These are phyloP conservation scores for Chenopodium berlandieri DNA, from an alignment of 148 eudicot genomes.

Conservation along the genomic window DNA sequence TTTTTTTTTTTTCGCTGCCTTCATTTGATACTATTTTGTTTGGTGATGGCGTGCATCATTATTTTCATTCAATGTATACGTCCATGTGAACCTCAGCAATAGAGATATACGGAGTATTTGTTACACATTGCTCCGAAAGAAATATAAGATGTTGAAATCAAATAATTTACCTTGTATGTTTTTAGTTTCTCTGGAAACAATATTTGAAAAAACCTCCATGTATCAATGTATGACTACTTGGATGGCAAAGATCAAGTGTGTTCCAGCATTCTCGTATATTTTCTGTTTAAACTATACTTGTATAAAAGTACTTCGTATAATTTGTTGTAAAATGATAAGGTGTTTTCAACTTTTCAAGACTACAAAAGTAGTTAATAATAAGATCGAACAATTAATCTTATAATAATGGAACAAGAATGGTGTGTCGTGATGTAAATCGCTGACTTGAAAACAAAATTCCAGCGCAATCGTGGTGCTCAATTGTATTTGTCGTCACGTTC, in stretches of 20 bases:
- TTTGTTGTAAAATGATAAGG: too few relatives aligned
- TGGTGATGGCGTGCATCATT: slow-evolving; percentile 3
- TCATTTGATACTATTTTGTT: background rate
- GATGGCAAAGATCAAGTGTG: background rate
- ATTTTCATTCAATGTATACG: slow-evolving; percentile 1
- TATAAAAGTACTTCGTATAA: too few relatives aligned
- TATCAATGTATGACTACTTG: background rate
- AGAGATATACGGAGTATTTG: background rate
- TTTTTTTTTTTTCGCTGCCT: background rate
- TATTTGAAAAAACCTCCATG: background rate
- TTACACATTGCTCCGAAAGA: background rate
- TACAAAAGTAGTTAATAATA: too few relatives aligned
- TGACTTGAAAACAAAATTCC: too few relatives aligned
- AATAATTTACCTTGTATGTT: background rate
- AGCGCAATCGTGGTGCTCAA: too few relatives aligned
- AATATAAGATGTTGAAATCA: background rate
- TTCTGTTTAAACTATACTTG: too few relatives aligned
- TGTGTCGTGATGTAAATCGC: too few relatives aligned
- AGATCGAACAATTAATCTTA: too few relatives aligned
- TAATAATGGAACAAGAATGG: too few relatives aligned
- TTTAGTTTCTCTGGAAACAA: background rate
- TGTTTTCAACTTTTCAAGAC: too few relatives aligned
- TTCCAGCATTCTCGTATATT: too few relatives aligned
- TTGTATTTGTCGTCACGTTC: too few relatives aligned
- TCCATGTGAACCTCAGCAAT: slow-evolving; percentile 1